Conservation (phyloP, 768 basidiomycete species). For the Pulveroboletus sp. region DNA sequence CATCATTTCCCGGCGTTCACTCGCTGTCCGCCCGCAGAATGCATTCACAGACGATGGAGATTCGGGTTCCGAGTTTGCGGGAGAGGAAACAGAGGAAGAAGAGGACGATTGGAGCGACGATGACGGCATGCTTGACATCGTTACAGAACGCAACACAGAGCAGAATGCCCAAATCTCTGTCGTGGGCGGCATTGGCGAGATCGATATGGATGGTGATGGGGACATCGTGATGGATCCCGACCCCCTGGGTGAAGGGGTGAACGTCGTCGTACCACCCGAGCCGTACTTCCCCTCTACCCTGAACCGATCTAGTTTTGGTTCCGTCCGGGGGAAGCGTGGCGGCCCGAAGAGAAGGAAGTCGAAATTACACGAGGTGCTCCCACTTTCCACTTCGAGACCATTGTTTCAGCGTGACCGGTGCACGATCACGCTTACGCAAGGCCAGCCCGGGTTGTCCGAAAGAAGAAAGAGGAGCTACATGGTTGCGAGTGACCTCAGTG, state of each 20-base stretch:
- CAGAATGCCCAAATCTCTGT: conserved; percentile 61
- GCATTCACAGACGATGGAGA: conserved; percentile 59
- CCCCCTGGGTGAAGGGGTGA: conserved; percentile 89
- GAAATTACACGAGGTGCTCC: conserved; percentile 60
- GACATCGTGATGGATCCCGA: conserved; percentile 65
- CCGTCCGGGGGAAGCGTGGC: conserved; percentile 31
- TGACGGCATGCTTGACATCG: conserved; percentile 60
- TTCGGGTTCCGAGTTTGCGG: conserved; percentile 62
- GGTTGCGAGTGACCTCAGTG: conserved; percentile 91
- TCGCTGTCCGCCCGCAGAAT: conserved; percentile 54
- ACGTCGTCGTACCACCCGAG: conserved; percentile 80
- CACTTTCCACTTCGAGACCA: conserved; percentile 70
- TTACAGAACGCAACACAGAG: conserved; percentile 88
- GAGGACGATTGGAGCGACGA: conserved; percentile 62
- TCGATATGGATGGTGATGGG: conserved; percentile 46
- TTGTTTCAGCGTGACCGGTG: conserved; percentile 89
- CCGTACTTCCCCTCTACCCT: conserved; percentile 79
- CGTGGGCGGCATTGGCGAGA: conserved; percentile 19
- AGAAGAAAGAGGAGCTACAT: conserved; percentile 70
- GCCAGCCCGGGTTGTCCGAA: conserved; percentile 63
- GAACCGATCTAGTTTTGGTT: conserved; percentile 48
- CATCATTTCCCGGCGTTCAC: conserved; percentile 27
- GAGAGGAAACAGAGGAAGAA: conserved; percentile 50
- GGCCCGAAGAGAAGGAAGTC: conserved; percentile 57
- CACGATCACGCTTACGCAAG: conserved; percentile 86